These are phyloP conservation scores for Gigaspora rosea DNA, from an alignment of 192 early-diverging fungal species.

Conservation along the genomic window DNA sequence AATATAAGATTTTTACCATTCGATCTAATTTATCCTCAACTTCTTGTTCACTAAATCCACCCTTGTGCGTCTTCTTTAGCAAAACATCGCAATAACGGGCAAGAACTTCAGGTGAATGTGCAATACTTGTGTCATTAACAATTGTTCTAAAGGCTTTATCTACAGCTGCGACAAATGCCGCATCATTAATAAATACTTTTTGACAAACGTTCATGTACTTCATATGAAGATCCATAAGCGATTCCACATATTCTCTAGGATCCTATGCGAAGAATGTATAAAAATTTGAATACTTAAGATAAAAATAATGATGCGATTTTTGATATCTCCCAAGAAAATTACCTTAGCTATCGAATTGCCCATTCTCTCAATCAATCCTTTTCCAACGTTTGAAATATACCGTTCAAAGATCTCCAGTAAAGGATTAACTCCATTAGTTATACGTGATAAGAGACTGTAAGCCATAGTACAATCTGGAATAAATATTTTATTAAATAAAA, in stretches of 20 bases:
- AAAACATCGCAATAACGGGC: constrained; percentile 79
- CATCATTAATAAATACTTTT: constrained; percentile 66
- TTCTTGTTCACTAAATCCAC: constrained; percentile 59
- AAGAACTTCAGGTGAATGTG: constrained; percentile 72
- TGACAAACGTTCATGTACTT: constrained; percentile 62
- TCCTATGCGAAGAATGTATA: constrained; percentile 51
- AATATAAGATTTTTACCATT: constrained; percentile 47
- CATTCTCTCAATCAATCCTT: constrained; percentile 53
- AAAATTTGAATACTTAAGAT: background rate
- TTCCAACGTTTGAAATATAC: constrained; percentile 62
- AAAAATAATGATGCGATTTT: background rate
- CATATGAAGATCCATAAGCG: constrained; percentile 61
- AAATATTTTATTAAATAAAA: background rate
- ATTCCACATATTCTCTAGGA: constrained; percentile 70
- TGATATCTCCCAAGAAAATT: background rate
- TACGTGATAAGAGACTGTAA: constrained; percentile 65
- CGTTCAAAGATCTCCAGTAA: constrained; percentile 65
- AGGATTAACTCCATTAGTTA: constrained; percentile 61
- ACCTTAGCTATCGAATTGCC: constrained; percentile 53
- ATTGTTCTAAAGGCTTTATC: constrained; percentile 82
- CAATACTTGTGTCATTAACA: constrained; percentile 60
- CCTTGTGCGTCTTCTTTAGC: constrained; percentile 63
- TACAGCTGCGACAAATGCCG: constrained; percentile 71
- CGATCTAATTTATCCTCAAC: constrained; percentile 65
- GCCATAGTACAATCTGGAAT: constrained; percentile 65